Percentiles rank a stretch among this genome's conserved stretches.
phyloP scores from a whole-genome alignment of 1,139 yeast genomes.

The Blastobotrys niveus region DNA sequence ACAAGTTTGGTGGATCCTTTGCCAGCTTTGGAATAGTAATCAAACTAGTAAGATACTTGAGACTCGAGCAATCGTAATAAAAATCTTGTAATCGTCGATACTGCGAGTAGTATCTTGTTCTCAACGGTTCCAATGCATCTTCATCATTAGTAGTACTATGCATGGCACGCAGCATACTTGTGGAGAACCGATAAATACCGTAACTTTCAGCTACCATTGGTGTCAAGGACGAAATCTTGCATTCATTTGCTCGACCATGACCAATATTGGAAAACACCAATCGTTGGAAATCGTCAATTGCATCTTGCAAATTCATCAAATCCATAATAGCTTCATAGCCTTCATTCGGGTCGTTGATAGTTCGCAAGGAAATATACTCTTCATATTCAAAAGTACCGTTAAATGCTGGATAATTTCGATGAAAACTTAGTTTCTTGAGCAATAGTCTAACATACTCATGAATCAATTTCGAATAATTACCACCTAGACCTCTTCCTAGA shows the following conservation, averaged over 20 bases:
- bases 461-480: constrained; percentile 63
- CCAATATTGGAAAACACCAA: constrained; percentile 69
- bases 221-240: constrained; percentile 80
- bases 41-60: constrained; percentile 75
- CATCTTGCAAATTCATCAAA: constrained; percentile 80
- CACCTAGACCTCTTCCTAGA: constrained; percentile 23
- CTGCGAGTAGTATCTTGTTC: constrained; percentile 70
- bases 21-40: constrained; percentile 83
- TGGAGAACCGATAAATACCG: constrained; percentile 84
- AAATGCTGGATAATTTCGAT: constrained; percentile 78
- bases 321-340: constrained; percentile 89
- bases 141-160: constrained; percentile 69
- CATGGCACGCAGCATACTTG: constrained; percentile 88
- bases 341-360: constrained; percentile 90
- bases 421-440: constrained; percentile 72
- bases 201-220: constrained; percentile 92
- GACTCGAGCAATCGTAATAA: constrained; percentile 83
- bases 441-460: constrained; percentile 69
- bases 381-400: constrained; percentile 95
- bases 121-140: constrained; percentile 71
- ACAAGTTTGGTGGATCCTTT: constrained; percentile 61
- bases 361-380: constrained; percentile 81
- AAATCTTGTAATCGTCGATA: constrained; percentile 76
- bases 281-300: constrained; percentile 73
- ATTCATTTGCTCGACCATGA: constrained; percentile 62